Evolutionary conservation across 257 asterid species (phyloP).

Genomic region (Avicennia marina): DNA sequence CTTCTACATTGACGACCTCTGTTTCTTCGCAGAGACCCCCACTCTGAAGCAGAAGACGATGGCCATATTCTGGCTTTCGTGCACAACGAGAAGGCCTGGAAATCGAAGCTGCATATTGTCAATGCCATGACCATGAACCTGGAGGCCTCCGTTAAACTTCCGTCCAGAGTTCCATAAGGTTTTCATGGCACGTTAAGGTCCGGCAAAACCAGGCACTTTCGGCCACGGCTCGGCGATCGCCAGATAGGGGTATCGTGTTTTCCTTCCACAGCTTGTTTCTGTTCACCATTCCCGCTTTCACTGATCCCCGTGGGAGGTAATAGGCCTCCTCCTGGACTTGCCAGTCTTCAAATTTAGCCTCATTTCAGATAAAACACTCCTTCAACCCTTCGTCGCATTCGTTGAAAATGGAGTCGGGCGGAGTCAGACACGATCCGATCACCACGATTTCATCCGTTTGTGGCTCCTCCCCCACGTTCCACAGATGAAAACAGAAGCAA

Average conservation of each 20-base stretch:
- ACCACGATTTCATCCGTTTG: constrained; percentile 75
- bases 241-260: constrained; percentile 66
- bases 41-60: constrained; percentile 52
- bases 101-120: constrained; percentile 75
- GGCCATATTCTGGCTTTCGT: constrained; percentile 80
- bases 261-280: constrained; percentile 80
- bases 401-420: constrained; percentile 92
- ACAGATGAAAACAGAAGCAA: constrained; percentile 91
- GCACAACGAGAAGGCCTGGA: constrained; percentile 66
- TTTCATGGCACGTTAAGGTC: constrained; percentile 90
- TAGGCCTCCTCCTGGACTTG: constrained; percentile 52
- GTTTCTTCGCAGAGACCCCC: constrained; percentile 54
- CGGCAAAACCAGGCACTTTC: constrained; percentile 71
- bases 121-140: constrained; percentile 58
- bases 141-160: constrained; percentile 71
- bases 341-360: constrained; percentile 93
- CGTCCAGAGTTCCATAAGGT: constrained; percentile 92
- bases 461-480: constrained; percentile 99
- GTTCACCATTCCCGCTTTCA: constrained; percentile 98
- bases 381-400: constrained; percentile 79
- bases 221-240: constrained; percentile 99
- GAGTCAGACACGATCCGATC: constrained; percentile 99
- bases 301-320: constrained; percentile 50
- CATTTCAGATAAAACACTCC: constrained; percentile 85
- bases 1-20: constrained; percentile 79